Conservation (phyloP, 1,284 basidiomycete species). For the Sporisorium exsertum region DNA sequence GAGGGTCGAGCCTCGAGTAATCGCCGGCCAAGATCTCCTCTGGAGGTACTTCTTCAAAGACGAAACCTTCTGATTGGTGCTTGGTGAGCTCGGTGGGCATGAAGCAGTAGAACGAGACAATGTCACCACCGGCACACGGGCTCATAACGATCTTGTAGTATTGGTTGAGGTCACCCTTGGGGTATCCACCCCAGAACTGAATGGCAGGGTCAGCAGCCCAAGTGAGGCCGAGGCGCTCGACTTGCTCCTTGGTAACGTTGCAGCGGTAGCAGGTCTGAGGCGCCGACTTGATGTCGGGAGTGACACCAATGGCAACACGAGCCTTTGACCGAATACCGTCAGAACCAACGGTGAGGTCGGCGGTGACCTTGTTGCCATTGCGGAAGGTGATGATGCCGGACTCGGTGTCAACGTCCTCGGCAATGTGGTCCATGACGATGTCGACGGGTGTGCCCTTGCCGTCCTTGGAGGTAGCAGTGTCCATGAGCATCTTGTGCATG, state of each 20-base stretch:
- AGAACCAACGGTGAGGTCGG: slow-evolving; percentile 77
- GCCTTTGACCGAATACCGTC: slow-evolving; percentile 72
- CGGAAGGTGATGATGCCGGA: slow-evolving; percentile 70
- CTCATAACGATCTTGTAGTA: slow-evolving; percentile 71
- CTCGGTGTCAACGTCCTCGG: slow-evolving; percentile 68
- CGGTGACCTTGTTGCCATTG: slow-evolving; percentile 72
- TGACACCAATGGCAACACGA: slow-evolving; percentile 55
- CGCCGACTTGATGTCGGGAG: slow-evolving; percentile 63
- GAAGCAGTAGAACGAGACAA: slow-evolving; percentile 70
- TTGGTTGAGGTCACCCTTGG: slow-evolving; percentile 42
- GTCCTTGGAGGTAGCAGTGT: slow-evolving; percentile 58
- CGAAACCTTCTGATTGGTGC: slow-evolving; percentile 70
- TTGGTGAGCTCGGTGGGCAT: slow-evolving; percentile 68
- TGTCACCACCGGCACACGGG: slow-evolving; percentile 66
- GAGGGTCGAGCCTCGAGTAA: slow-evolving; percentile 68
- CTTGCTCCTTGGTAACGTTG: slow-evolving; percentile 67
- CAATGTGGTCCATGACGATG: slow-evolving; percentile 69
- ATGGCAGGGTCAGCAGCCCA: slow-evolving; percentile 69
- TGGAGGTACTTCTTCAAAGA: slow-evolving; percentile 66
- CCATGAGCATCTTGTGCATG: slow-evolving; percentile 66
- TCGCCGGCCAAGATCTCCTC: slow-evolving; percentile 67
- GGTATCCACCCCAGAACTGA: slow-evolving; percentile 70
- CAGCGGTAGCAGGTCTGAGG: slow-evolving; percentile 70
- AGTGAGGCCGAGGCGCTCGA: slow-evolving; percentile 68
- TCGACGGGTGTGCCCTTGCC: slow-evolving; percentile 57